Percentiles rank a stretch among this genome's conserved stretches.
phyloP scores from a whole-genome alignment of 1,284 basidiomycete genomes.

The Earliella scabrosa region DNA sequence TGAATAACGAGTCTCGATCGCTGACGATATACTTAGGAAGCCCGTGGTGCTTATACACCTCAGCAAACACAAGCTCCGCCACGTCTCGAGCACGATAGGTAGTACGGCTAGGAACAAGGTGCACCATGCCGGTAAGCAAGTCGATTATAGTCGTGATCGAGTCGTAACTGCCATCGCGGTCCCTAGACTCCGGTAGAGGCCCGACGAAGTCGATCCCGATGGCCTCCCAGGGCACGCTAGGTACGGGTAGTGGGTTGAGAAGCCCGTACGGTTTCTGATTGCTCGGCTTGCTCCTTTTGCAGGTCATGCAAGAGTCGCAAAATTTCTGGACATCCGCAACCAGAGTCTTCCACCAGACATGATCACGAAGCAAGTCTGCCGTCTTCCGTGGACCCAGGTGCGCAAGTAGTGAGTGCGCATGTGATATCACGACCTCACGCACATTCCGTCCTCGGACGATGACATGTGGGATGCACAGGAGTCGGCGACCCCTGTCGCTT shows the following conservation, averaged over 20 bases:
- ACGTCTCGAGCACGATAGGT: slow-evolving; percentile 39
- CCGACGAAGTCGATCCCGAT: slow-evolving; percentile 44
- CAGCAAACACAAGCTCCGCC: slow-evolving; percentile 42
- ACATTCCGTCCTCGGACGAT: slow-evolving; percentile 19
- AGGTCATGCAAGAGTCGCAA: slow-evolving; percentile 34
- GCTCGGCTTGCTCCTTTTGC: slow-evolving; percentile 28
- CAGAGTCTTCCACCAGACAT: slow-evolving; percentile 37
- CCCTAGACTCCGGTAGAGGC: slow-evolving; percentile 39
- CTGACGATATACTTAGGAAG: slow-evolving; percentile 43
- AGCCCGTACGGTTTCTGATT: slow-evolving; percentile 32
- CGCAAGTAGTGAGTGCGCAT: slow-evolving; percentile 35
- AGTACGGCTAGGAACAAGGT: slow-evolving; percentile 30
- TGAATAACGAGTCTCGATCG: slow-evolving; percentile 32
- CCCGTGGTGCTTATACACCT: slow-evolving; percentile 44
- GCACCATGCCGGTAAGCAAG: slow-evolving; percentile 37
- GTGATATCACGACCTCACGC: slow-evolving; percentile 32
- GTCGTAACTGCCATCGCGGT: slow-evolving; percentile 3
- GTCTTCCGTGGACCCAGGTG: slow-evolving; percentile 34
- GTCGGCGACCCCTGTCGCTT: no score
- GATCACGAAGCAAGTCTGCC: slow-evolving; percentile 27
- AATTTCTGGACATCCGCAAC: slow-evolving; percentile 27
- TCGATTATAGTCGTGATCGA: slow-evolving; percentile 36
- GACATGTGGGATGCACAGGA: slow-evolving; percentile 27
- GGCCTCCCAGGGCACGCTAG: slow-evolving; percentile 32
- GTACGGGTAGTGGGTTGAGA: slow-evolving; percentile 27